Base-by-base conservation (phyloP, 805 yeast species). In the Ogataea wickerhamii region DNA sequence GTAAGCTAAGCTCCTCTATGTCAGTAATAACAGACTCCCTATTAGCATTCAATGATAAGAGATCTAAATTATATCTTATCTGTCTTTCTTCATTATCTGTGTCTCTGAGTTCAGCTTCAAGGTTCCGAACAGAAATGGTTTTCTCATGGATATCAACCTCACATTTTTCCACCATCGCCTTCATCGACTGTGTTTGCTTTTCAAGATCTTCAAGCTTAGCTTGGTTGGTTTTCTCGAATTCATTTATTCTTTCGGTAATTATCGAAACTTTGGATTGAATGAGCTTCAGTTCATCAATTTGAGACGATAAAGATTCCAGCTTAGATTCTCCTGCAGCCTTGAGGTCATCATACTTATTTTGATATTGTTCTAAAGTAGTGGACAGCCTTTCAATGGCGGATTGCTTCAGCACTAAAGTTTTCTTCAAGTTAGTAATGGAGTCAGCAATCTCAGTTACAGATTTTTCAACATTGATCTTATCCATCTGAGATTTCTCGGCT, bases 81-180 rank as follows among this genome's bases (percentile, higher is more conserved):
- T 77, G 78, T 21, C 87, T 73, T 48, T 82, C 80, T 34, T 78
- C 74, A 36, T 71, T 74, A 22, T 72, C 71, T 1, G 84, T 73
- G 45, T 84, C 82, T n/a, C 41, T 44, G 40, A 28, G 46, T 38
- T 71, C 70, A 6, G 74, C 56, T 57, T 82, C 87, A 34, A 82
- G 63, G 44, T 74, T 77, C 78, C 82, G 76, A 49, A 77, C 74
- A 19, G 70, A 61, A 47, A 78, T 41, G 10, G 56, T 61, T 1
- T 57, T 35, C 1, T 47, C 38, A 2, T 56, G 48, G 2, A 68
- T 54, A 17, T 58, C 48, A 2, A 36, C 34, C 30, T 68, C 71
- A 1, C 66, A 41, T 4, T 48, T 51, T 12, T 49, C 26, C 3
- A 64, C 40, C 18, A 45, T 17, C 3, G 43, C 34, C 18, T 48